Percentiles rank a stretch among this genome's conserved stretches.
phyloP scores from a whole-genome alignment of 768 basidiomycete genomes.

The Boletales sp. region DNA sequence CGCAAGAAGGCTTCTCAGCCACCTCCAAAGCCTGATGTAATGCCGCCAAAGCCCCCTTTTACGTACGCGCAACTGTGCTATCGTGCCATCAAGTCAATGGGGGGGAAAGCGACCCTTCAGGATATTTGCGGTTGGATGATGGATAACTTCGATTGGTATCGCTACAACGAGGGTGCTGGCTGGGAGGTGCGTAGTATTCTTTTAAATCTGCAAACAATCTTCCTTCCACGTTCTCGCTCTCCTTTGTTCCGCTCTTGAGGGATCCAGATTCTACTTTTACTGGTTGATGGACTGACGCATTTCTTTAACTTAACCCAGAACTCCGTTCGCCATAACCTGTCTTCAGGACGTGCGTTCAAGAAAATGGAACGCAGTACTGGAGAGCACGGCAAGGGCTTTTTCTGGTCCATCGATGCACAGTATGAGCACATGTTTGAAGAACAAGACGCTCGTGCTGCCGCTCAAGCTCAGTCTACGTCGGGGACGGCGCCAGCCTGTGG shows the following conservation, averaged over 20 bases:
- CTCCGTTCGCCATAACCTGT: slow-evolving; percentile 93
- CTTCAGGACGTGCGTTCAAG: slow-evolving; percentile 86
- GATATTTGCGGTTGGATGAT: slow-evolving; percentile 93
- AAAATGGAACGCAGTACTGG: slow-evolving; percentile 85
- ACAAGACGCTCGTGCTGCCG: slow-evolving; percentile 53
- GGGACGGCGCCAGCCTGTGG: slow-evolving; percentile 24
- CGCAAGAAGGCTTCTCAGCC: slow-evolving; percentile 56
- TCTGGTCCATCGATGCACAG: slow-evolving; percentile 86
- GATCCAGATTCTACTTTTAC: slow-evolving; percentile 1
- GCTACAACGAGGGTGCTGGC: slow-evolving; percentile 72
- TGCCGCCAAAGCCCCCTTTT: slow-evolving; percentile 83
- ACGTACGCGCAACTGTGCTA: slow-evolving; percentile 93
- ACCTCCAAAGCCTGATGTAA: slow-evolving; percentile 62
- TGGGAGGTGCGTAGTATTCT: slow-evolving; percentile 73
- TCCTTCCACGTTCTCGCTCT: background rate
- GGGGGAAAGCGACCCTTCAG: slow-evolving; percentile 84
- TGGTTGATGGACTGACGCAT: slow-evolving; percentile 10
- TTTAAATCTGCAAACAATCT: background rate
- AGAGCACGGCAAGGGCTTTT: slow-evolving; percentile 87
- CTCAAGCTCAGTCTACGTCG: slow-evolving; percentile 29
- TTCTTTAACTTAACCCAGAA: slow-evolving; percentile 47
- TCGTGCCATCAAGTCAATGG: slow-evolving; percentile 77
- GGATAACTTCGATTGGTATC: slow-evolving; percentile 87
- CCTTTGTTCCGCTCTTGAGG: background rate
- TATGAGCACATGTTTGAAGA: slow-evolving; percentile 66